These are phyloP conservation scores for Tolypocladium tropicale DNA, from an alignment of 2,329 filamentous ascomycete species.

Conservation along the genomic window DNA sequence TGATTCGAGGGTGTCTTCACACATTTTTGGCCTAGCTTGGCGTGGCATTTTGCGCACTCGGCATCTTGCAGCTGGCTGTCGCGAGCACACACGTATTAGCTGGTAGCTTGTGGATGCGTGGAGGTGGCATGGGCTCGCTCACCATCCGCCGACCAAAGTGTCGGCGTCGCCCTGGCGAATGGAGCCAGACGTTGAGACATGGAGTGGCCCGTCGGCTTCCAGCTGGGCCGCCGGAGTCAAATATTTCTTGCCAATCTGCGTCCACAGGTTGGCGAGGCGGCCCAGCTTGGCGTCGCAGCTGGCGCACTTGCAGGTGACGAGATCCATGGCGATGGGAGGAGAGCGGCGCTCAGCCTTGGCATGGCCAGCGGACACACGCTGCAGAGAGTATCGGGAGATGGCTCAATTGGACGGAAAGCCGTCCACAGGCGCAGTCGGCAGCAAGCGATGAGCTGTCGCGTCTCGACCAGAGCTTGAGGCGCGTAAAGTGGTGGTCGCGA, in stretches of 20 bases:
- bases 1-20: constrained; percentile 23
- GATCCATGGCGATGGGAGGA: constrained; percentile 20
- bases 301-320: constrained; percentile 23
- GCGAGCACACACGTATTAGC: background rate
- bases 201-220: constrained; percentile 6
- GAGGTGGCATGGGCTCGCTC: background rate
- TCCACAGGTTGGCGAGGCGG: constrained; percentile 26
- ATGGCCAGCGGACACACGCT: too few species aligned
- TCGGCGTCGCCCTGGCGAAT: constrained; percentile 18
- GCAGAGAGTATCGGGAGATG: background rate
- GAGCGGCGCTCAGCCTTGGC: background rate
- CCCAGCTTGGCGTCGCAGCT: constrained; percentile 19
- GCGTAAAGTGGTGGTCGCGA: background rate
- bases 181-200: constrained; percentile 13
- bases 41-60: constrained; percentile 19
- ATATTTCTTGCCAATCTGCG: constrained; percentile 27
- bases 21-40: constrained; percentile 24
- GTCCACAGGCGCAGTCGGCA: background rate
- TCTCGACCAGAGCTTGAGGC: background rate
- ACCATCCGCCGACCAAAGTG: constrained; percentile 27
- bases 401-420: background rate
- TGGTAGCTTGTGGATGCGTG: background rate
- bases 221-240: constrained; percentile 23
- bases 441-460: background rate
- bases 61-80: constrained; percentile 25